Evolutionary conservation across 2,329 filamentous ascomycete genomes (phyloP), one percentile per base, ranked within the genome.

Genomic region (Microsporum audouinii): DNA sequence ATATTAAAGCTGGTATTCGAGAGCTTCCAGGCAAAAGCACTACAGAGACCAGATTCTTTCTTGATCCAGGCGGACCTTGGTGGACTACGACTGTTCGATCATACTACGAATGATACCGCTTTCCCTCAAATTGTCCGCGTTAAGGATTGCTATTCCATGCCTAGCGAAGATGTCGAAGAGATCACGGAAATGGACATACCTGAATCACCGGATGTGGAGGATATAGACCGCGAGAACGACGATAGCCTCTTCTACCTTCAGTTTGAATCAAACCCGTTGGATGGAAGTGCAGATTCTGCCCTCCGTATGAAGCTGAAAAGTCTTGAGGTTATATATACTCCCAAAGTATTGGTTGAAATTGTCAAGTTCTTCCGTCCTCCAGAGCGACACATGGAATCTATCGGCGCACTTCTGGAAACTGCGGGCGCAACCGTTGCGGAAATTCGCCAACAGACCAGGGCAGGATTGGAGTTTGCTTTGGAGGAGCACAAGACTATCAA

Each of bases 401-500:
- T 99, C 67, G 88, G 86, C 10, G 95, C 94, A 1, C 80, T 99
- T 61, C 89, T 99, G 85, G 95, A 99, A 73, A 90, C 88, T 55
- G 94, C 94, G 3, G 91, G 94, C 29, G 92, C 92, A 1, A 99
- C 94, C 0, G 92, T 99, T 0, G 92, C 99, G 74, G 92, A 91
- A 5, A 80, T 99, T 62, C 84, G 95, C 38, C 91, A 97, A 72
- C 95, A 99, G 76, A 99, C 95, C 3, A 84, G 95, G 71, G 92
- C 94, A 57, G 92, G 94, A 31, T 82, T 99, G 38, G 91, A 99
- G 73, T 99, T 96, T 74, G 95, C 94, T 0, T 78, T 99, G 2
- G 88, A 96, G 69, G 95, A 99, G 71, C 94, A 99, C 79, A 97
- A 96, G 78, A 97, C 94, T 1, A 87, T 99, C 71, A 96, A 99